Percentiles rank a stretch among this genome's conserved stretches.
Conservation (phyloP, 1,284 basidiomycete genomes). For the Rhodotorula sp. region DNA sequence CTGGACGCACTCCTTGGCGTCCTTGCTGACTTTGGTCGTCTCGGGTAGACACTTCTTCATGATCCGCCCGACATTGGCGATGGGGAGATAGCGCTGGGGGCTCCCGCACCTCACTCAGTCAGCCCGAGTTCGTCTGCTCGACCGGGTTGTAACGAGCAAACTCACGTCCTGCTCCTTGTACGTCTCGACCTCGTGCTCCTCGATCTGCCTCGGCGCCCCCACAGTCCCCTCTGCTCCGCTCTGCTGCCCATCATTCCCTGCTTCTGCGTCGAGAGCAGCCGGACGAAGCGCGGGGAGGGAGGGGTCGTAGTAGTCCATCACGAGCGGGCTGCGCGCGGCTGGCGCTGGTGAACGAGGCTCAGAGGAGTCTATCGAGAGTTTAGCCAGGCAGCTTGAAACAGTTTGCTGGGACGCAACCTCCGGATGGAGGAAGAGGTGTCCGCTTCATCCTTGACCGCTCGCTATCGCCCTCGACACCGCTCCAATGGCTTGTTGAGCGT, state of each 20-base stretch:
- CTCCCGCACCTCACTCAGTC: not conserved
- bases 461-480: too few relatives aligned
- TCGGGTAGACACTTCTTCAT: slow-evolving; percentile 45
- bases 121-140: not conserved
- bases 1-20: slow-evolving; percentile 52
- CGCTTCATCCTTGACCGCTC: too few relatives aligned
- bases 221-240: not conserved
- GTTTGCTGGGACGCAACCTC: too few relatives aligned
- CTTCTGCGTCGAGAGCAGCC: not conserved
- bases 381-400: too few relatives aligned
- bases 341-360: not conserved
- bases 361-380: too few relatives aligned
- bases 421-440: too few relatives aligned
- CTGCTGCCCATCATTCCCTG: not conserved
- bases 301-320: not conserved
- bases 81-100: slow-evolving; percentile 42
- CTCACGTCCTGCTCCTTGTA: slow-evolving; percentile 42
- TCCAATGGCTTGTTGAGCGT: too few relatives aligned
- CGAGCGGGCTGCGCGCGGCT: not conserved
- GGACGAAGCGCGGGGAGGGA: slow-evolving; percentile 8
- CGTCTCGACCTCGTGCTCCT: slow-evolving; percentile 36
- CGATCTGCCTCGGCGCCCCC: slow-evolving; percentile 21
- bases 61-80: slow-evolving; percentile 44
- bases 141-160: not conserved
- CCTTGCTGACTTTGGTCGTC: slow-evolving; percentile 43